Percentiles rank a stretch among this genome's conserved stretches.
Conservation (phyloP, 371 early-diverging fungal genomes). For the Mortierella sp. region DNA sequence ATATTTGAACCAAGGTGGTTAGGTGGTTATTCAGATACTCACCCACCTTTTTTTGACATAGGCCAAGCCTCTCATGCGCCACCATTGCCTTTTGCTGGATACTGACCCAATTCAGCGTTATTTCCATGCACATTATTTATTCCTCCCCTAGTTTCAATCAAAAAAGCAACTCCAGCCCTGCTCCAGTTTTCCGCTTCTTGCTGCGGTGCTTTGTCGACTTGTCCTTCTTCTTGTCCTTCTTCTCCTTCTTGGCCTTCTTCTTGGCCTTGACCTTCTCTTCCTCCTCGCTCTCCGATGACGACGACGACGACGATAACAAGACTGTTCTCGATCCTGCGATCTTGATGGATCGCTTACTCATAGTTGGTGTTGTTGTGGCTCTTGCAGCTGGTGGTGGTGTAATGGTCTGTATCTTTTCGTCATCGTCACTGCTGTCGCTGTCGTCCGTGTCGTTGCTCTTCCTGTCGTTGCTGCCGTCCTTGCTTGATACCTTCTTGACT, state of each 20-base stretch:
- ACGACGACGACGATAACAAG: neutral
- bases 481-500: neutral
- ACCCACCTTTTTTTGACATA: too few species aligned
- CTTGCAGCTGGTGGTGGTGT: neutral
- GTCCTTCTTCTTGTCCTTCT: conserved; percentile 11
- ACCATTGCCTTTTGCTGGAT: too few species aligned
- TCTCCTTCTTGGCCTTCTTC: neutral
- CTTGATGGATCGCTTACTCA: conserved; percentile 2
- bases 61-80: too few species aligned
- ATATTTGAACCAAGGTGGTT: too few species aligned
- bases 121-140: too few species aligned
- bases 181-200: neutral
- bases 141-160: neutral
- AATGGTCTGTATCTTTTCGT: neutral
- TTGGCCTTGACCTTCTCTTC: neutral
- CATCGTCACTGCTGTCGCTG: neutral
- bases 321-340: neutral
- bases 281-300: conserved; percentile 6
- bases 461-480: neutral
- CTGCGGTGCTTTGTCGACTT: neutral
- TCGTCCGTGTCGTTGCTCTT: neutral
- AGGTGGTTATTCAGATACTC: too few species aligned
- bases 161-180: conserved; percentile 8
- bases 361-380: neutral
- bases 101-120: neutral